phyloP scores from a whole-genome alignment of 352 stramenopile species.

The Phytophthora uliginosa region DNA sequence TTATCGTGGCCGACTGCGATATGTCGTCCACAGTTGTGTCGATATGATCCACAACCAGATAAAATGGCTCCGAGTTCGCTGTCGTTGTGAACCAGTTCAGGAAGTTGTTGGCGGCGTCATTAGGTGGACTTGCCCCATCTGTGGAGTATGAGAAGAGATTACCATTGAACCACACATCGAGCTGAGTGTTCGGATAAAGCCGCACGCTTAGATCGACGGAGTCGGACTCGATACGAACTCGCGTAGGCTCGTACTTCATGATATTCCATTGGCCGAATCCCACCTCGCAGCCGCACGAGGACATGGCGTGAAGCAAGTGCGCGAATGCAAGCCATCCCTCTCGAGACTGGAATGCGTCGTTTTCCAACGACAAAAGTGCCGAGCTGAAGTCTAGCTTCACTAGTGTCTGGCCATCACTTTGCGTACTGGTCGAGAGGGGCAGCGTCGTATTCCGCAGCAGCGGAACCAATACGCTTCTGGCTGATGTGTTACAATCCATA shows the following conservation, averaged over 20 bases:
- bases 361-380: conserved; percentile 17
- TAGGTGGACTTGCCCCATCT: background rate
- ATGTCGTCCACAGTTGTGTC: conserved; percentile 4
- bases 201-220: conserved; percentile 16
- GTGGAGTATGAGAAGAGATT: conserved; percentile 13
- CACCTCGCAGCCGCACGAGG: conserved; percentile 17
- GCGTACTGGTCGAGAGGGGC: conserved; percentile 4
- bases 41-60: conserved; percentile 3
- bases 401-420: background rate
- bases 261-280: conserved; percentile 14
- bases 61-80: conserved; percentile 8
- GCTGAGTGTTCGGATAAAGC: conserved; percentile 13
- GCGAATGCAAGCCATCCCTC: conserved; percentile 29
- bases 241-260: conserved; percentile 11
- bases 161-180: conserved; percentile 21
- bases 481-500: conserved; percentile 24
- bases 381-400: conserved; percentile 18
- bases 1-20: conserved; percentile 5
- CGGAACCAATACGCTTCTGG: conserved; percentile 20
- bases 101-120: conserved; percentile 8
- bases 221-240: conserved; percentile 15
- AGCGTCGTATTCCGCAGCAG: conserved; percentile 18
- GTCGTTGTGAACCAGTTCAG: conserved; percentile 17
- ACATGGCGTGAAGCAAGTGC: conserved; percentile 15
- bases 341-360: conserved; percentile 19